These are phyloP conservation scores for Eimeria brunetti DNA, from an alignment of 169 alveolate genomes.

Conservation along the genomic window DNA sequence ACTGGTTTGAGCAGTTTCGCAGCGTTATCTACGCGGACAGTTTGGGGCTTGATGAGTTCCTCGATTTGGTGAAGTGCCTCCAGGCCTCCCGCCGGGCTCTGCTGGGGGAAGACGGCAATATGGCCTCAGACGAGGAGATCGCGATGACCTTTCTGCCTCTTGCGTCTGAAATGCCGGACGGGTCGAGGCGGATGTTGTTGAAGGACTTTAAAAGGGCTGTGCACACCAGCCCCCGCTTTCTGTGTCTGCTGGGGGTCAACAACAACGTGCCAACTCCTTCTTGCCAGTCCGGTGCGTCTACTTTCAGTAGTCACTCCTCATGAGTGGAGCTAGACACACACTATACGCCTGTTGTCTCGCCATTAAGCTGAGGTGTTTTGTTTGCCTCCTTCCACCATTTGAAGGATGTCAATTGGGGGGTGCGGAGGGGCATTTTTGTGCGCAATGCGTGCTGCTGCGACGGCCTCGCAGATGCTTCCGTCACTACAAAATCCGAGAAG, in stretches of 20 bases:
- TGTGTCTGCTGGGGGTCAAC: constrained; percentile 75
- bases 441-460: neutral
- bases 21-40: constrained; percentile 67
- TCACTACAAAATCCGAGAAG: constrained; percentile 39
- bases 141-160: constrained; percentile 55
- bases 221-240: constrained; percentile 64
- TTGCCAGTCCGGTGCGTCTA: constrained; percentile 29
- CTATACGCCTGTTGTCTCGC: neutral
- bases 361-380: neutral
- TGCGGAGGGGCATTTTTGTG: neutral
- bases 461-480: constrained; percentile 12
- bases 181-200: constrained; percentile 75
- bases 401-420: neutral
- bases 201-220: constrained; percentile 76
- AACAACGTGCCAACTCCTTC: constrained; percentile 38
- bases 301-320: neutral
- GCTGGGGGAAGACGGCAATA: constrained; percentile 55
- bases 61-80: constrained; percentile 63
- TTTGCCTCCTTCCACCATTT: neutral
- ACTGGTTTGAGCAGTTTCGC: constrained; percentile 21
- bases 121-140: constrained; percentile 65
- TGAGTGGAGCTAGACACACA: neutral
- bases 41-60: constrained; percentile 76
- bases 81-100: constrained; percentile 72
- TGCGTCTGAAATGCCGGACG: constrained; percentile 77